Conservation (phyloP, 2,329 filamentous ascomycete genomes). For the Onygena corvina region DNA sequence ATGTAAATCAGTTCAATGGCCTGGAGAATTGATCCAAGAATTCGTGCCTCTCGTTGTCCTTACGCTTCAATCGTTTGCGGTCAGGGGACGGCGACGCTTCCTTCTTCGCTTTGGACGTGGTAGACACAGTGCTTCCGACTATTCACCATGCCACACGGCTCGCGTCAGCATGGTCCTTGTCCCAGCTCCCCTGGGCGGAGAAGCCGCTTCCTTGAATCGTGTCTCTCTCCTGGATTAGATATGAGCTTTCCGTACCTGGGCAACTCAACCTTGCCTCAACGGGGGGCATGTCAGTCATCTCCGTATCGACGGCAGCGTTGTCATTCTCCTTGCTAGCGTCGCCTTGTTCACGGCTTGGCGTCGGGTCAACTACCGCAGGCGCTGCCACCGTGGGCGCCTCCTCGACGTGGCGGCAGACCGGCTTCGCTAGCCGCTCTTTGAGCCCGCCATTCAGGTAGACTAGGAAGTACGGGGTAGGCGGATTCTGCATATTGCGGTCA, state of each 20-base stretch:
- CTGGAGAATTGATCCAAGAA: too few relatives aligned
- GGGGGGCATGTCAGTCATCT: slow-evolving; percentile 11
- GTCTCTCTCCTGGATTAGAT: slow-evolving; percentile 8
- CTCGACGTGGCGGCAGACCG: slow-evolving; percentile 41
- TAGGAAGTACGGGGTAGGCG: slow-evolving; percentile 69
- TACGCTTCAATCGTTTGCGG: slow-evolving; percentile 28
- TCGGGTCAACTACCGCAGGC: neutral
- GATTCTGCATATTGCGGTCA: slow-evolving; percentile 46
- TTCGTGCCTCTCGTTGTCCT: slow-evolving; percentile 18
- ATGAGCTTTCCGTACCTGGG: slow-evolving; percentile 22
- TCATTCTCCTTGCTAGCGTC: neutral
- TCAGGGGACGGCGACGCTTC: slow-evolving; percentile 12
- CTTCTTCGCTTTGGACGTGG: slow-evolving; percentile 8
- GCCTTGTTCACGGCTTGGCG: neutral
- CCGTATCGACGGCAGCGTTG: slow-evolving; percentile 1
- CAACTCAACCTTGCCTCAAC: slow-evolving; percentile 14
- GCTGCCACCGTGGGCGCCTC: neutral
- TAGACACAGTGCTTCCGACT: slow-evolving; percentile 17
- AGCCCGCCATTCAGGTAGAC: slow-evolving; percentile 65
- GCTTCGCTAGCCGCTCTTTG: slow-evolving; percentile 48
- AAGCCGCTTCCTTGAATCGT: neutral
- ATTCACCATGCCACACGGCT: slow-evolving; percentile 22
- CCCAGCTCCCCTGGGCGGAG: slow-evolving; percentile 6
- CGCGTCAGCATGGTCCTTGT: slow-evolving; percentile 18
- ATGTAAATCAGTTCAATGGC: neutral